phyloP scores from a whole-genome alignment of 2,329 filamentous ascomycete genomes.

The Conoideocrella luteorostrata region DNA sequence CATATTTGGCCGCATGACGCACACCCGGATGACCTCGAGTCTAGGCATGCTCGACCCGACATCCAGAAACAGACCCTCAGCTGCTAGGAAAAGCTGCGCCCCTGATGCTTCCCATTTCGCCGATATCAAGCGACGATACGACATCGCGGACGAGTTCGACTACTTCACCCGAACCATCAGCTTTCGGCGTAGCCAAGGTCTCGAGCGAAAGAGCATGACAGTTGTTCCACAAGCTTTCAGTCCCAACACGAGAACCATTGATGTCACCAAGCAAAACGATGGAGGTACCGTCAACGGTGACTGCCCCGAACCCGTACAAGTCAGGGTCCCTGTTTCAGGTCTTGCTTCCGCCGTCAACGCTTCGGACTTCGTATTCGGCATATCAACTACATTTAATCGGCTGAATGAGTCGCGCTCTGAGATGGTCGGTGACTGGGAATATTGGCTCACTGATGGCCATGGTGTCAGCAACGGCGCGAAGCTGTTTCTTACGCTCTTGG shows the following conservation, averaged over 20 bases:
- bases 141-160: constrained; percentile 44
- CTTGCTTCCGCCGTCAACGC: constrained; percentile 45
- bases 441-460: constrained; percentile 52
- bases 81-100: too few species aligned
- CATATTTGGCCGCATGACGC: too few species aligned
- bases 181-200: constrained; percentile 39
- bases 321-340: constrained; percentile 44
- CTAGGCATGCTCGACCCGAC: too few species aligned
- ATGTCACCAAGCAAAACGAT: constrained; percentile 36
- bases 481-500: constrained; percentile 46
- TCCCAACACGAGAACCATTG: constrained; percentile 40
- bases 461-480: constrained; percentile 52
- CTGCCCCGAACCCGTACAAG: constrained; percentile 43
- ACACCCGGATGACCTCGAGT: too few species aligned
- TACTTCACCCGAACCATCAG: constrained; percentile 51
- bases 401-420: constrained; percentile 45
- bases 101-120: constrained; percentile 41
- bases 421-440: constrained; percentile 52
- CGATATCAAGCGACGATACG: constrained; percentile 38
- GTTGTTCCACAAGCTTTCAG: constrained; percentile 41
- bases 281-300: too few species aligned
- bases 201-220: constrained; percentile 44
- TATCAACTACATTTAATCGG: constrained; percentile 51
- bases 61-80: too few species aligned
- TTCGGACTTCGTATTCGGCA: constrained; percentile 52